Evolutionary conservation across 2,329 filamentous ascomycete genomes (phyloP).

Genomic region (Aspergillus luchuensis): DNA sequence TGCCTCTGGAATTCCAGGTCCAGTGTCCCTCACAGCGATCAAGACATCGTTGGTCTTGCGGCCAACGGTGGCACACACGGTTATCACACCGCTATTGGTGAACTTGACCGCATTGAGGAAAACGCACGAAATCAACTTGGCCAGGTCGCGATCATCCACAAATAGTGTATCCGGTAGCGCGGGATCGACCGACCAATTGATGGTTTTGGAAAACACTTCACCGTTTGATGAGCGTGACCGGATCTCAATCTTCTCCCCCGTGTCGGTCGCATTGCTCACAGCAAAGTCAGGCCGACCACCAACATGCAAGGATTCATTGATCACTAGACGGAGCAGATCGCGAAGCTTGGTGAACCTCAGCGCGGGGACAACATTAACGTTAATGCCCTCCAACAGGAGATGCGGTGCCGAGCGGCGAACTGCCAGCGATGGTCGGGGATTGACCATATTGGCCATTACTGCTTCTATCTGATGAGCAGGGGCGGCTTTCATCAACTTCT

Average conservation of each 20-base stretch:
- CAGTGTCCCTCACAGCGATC: conserved; percentile 66
- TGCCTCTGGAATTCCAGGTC: conserved; percentile 66
- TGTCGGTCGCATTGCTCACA: conserved; percentile 45
- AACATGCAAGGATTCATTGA: conserved; percentile 52
- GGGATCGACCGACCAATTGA: conserved; percentile 52
- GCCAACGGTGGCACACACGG: conserved; percentile 56
- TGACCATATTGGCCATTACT: conserved; percentile 42
- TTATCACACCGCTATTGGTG: conserved; percentile 65
- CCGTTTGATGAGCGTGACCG: conserved; percentile 48
- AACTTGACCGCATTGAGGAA: conserved; percentile 71
- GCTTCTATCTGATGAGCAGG: conserved; percentile 41
- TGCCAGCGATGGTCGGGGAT: conserved; percentile 38
- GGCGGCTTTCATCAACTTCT: conserved; percentile 42
- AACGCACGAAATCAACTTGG: conserved; percentile 65
- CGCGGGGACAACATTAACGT: conserved; percentile 38
- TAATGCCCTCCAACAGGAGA: conserved; percentile 39
- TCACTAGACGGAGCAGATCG: conserved; percentile 48
- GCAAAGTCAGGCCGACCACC: conserved; percentile 52
- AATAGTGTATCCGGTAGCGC: conserved; percentile 50
- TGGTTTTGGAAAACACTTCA: conserved; percentile 45
- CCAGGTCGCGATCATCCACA: conserved; percentile 64
- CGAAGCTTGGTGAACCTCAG: conserved; percentile 49
- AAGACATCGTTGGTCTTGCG: conserved; percentile 57
- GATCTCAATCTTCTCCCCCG: conserved; percentile 51
- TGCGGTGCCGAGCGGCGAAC: conserved; percentile 40